These are phyloP conservation scores for Geopyxis carbonaria DNA, from an alignment of 495 filamentous ascomycete genomes.

Conservation along the genomic window DNA sequence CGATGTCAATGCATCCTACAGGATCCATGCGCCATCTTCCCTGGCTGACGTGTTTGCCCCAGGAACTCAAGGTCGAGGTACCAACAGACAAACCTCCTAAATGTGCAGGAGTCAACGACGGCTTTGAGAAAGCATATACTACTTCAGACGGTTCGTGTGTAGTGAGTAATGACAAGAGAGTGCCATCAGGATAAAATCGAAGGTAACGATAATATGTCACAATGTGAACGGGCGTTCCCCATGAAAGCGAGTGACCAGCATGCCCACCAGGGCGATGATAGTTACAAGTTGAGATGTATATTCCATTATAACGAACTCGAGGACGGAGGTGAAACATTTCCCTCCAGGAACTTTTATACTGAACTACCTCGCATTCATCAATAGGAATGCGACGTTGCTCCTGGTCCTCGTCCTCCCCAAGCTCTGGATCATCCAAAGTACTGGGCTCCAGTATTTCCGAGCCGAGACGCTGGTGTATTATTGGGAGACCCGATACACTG, in stretches of 20 bases:
- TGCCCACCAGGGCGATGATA: conserved; percentile 65
- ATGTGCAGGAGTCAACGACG: conserved; percentile 7
- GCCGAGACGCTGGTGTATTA: conserved; percentile 29
- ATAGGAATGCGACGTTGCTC: conserved; percentile 26
- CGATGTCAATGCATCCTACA: conserved; percentile 58
- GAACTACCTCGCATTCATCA: conserved; percentile 29
- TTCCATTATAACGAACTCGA: conserved; percentile 78
- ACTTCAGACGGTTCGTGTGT: conserved; percentile 71
- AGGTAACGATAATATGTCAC: conserved; percentile 97
- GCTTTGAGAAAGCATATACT: conserved; percentile 48
- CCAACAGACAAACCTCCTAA: conserved; percentile 25
- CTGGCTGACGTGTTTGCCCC: conserved; percentile 23
- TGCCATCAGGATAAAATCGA: conserved; percentile 83
- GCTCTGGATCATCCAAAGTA: conserved; percentile 5
- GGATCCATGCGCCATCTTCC: conserved; percentile 28
- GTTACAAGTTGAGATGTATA: conserved; percentile 92
- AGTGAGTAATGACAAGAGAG: conserved; percentile 56
- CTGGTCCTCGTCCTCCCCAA: conserved; percentile 10
- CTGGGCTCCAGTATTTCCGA: conserved; percentile 20
- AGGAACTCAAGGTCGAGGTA: conserved; percentile 29
- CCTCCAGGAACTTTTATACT: conserved; percentile 35
- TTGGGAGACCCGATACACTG: conserved; percentile 43
- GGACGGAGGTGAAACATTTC: conserved; percentile 65
- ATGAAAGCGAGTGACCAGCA: conserved; percentile 13
- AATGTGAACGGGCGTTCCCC: conserved; percentile 75